phyloP scores from a whole-genome alignment of 2,329 filamentous ascomycete genomes.

The Ophiostoma ulmi region DNA sequence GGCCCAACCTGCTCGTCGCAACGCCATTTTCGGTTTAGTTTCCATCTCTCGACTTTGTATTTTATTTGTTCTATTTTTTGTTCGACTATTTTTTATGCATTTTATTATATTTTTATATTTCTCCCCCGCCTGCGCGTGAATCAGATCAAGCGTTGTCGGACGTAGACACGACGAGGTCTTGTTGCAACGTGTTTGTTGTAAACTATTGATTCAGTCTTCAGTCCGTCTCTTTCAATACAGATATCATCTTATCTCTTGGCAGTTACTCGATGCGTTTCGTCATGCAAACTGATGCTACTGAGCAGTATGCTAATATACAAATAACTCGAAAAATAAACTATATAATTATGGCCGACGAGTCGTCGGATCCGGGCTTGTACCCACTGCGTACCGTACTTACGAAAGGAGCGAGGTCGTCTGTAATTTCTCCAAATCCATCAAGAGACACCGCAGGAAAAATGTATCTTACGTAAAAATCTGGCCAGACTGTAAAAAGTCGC shows the following conservation, averaged over 20 bases:
- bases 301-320: not conserved
- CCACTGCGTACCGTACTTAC: not conserved
- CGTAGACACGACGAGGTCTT: not conserved
- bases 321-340: too few species aligned
- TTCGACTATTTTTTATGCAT: not conserved
- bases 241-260: slow-evolving; percentile 24
- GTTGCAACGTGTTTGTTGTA: not conserved
- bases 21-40: too few species aligned
- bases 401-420: not conserved
- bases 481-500: slow-evolving; percentile 2
- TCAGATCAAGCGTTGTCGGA: slow-evolving; percentile 22
- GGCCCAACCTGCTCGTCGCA: not conserved
- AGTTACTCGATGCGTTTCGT: slow-evolving; percentile 6
- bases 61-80: not conserved
- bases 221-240: not conserved
- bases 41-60: not conserved
- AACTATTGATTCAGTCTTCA: not conserved
- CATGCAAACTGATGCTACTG: not conserved
- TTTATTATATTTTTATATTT: not conserved
- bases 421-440: too few species aligned
- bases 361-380: not conserved
- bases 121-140: slow-evolving; percentile 16
- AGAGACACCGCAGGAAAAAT: not conserved
- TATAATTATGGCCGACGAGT: not conserved
- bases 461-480: slow-evolving; percentile 1